Evolutionary conservation across 257 asterid species (phyloP), one percentile per base, ranked within the genome.

Genomic region (Gentiana macrophylla): DNA sequence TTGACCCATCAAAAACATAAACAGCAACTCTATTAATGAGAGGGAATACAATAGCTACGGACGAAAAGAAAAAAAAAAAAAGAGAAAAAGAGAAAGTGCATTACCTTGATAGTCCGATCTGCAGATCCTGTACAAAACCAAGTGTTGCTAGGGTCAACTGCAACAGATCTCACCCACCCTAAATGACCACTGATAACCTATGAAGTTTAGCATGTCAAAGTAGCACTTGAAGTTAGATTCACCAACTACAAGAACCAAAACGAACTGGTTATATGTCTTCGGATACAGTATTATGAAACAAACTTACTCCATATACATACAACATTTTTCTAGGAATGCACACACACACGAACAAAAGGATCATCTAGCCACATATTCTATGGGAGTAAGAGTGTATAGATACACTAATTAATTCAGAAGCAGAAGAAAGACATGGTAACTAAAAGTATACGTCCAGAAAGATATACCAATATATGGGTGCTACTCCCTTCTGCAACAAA

Each of bases 51-150:
- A 24, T 24, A 24, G 24, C 24, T 24, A 24, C 24, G 24, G 24
- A 24, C 24, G 24, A 24, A 24, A 24, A 24, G 0, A 1, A 24
- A 24, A 24, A 24, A 24, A 1, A 24, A 24, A 24, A 24, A 0
- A 2, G 6, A 41, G 46, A 4, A 41, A 41, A 41, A 7, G 9
- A 7, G 6, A 5, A 38, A 47, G 56, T 32, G 52, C 37, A 75
- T 60, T 57, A 89, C 95, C 94, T 89, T 86, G 80, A 89, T 83
- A 49, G 95, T 86, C 49, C 95, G 86, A 74, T 89, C 95, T 58
- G 97, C 97, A 66, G 94, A 86, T 63, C 94, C 94, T 0, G 97
- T 86, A 76, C 94, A 86, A 73, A 86, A 89, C 95, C 95, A 89
- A 37, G 54, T 51, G 63, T 89, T 89, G 61, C 97, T 89, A 37